Base-by-base conservation (phyloP, 208 protist species). In the Leishmania lainsoni region DNA sequence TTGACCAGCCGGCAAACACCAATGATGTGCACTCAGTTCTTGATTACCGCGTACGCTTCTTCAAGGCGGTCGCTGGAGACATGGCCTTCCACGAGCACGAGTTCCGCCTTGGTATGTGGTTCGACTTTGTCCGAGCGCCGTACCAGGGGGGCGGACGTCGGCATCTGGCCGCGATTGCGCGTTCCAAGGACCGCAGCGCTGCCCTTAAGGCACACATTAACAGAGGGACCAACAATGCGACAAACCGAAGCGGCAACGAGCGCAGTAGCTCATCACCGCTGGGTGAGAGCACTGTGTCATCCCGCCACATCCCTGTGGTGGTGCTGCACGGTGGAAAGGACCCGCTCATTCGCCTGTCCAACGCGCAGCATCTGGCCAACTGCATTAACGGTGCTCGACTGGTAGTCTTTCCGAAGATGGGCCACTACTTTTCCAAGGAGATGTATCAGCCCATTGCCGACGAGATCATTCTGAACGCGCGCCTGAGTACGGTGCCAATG, bases 301-400 rank as follows among this genome's bases (percentile, higher is more conserved):
- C 32, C 39, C 6, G 69, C 86, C 80, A 22, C 0, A 75, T 93
- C 29, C 91, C 93, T 5, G 84, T 89, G 32, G 78, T 95, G 52
- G 85, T 96, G 22, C 85, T 96, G 68, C 93, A 96, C 79, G 93
- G 93, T 9, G 82, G 82, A n/a, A 84, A 90, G 52, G 93, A 96
- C 81, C 81, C 94, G 14, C 75, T 95, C 0, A 89, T 95, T 52
- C 90, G 87, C 3, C 85, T 91, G 8, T 66, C 49, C 0, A 87
- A 96, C 79, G 93, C 83, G 48, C 89, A 87, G 20, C 91, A 85
- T 76, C 89, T 92, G 2, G 93, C 93, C 45, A 49, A 76, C 74
- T 81, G 88, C 65, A 83, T 96, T 29, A 83, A 84, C 20, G 81
- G 84, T 32, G 61, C 91, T 5, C 87, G 88, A 20, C 71, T 95